These are phyloP conservation scores for Fragaria iinumae DNA, from an alignment of 306 rosid genomes.

Conservation along the genomic window DNA sequence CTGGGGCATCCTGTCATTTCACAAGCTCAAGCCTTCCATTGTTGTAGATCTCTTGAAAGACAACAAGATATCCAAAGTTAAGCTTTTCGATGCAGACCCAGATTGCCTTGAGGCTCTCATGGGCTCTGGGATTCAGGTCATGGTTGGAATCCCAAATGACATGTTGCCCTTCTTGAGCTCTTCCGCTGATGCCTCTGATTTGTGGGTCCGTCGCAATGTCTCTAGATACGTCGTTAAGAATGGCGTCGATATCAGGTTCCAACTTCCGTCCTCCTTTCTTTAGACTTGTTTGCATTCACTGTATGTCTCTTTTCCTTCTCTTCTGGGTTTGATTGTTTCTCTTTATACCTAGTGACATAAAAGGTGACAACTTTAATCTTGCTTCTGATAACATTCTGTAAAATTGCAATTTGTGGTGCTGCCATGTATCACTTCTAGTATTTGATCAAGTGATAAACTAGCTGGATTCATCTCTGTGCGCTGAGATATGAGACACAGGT, in stretches of 20 bases:
- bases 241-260: slow-evolving; percentile 86
- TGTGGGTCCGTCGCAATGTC: slow-evolving; percentile 79
- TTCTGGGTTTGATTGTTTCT: neutral
- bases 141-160: slow-evolving; percentile 90
- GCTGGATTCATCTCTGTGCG: neutral
- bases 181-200: slow-evolving; percentile 66
- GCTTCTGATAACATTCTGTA: neutral
- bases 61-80: slow-evolving; percentile 69
- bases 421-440: neutral
- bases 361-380: neutral
- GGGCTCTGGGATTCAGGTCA: slow-evolving; percentile 77
- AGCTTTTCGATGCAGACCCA: slow-evolving; percentile 82
- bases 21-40: slow-evolving; percentile 62
- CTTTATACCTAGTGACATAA: neutral
- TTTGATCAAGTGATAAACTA: neutral
- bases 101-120: slow-evolving; percentile 49
- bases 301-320: neutral
- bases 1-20: slow-evolving; percentile 85
- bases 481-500: neutral
- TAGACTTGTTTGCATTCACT: neutral
- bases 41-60: slow-evolving; percentile 75
- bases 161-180: slow-evolving; percentile 61
- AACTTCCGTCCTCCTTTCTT: neutral
- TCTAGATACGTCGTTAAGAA: slow-evolving; percentile 60
- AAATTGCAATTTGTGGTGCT: neutral